Evolutionary conservation across 345 rosid species (phyloP), one percentile per base, ranked within the genome.

Genomic region (Passiflora organensis): DNA sequence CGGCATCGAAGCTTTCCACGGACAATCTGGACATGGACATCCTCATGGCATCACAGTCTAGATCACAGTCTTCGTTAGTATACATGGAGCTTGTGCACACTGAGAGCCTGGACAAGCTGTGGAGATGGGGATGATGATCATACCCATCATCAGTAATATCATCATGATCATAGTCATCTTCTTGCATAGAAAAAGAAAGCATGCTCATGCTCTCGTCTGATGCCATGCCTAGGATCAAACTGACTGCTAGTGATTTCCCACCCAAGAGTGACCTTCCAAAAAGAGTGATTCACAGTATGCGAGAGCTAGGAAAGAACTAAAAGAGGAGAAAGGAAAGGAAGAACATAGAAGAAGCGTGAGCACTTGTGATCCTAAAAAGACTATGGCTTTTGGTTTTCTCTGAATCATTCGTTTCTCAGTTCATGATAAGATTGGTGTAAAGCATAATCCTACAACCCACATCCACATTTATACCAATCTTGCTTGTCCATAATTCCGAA

Each of bases 1-100:
- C 91, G 1, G 89, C 95, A 20, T 89, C 94, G 50, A 86, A 88
- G 63, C 74, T 74, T 59, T 86, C 95, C 0, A 86, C 44, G 0
- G 95, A 77, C 63, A 84, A 42, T 32, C 75, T 75, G 16, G 91
- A 68, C 74, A 74, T 48, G 49, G 22, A 69, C 63, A 76, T 70
- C 59, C 51, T 46, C 72, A 57, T 55, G 15, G 53, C 71, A 5
- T 62, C 75, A 1, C 56, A 42, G 37, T 55, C 66, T 1, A 38
- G 45, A 38, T 70, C 83, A 16, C 55, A 69, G 9, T 70, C 75
- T 22, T 80, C 83, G 38, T 73, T 70, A 1, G 79, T 74, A 72
- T 71, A 61, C 79, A 76, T 66, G 45, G 86, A 85, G 64, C 83
- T 80, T 0, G 85, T 78, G 46, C 90, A 91, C 51, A 85, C 46